Conservation (phyloP, 2,329 filamentous ascomycete genomes). For the Colletotrichum acutatum region DNA sequence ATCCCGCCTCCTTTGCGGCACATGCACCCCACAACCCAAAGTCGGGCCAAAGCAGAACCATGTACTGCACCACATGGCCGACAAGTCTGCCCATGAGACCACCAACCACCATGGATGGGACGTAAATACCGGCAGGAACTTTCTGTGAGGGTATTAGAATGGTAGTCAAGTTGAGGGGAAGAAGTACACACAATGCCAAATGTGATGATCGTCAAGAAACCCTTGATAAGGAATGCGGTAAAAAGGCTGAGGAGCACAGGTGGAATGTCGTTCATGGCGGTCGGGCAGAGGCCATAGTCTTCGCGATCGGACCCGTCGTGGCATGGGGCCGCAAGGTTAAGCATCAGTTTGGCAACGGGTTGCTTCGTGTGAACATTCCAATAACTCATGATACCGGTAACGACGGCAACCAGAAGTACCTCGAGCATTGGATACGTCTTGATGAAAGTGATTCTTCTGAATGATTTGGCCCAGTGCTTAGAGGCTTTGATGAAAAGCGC, state of each 20-base stretch:
- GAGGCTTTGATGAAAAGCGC: conserved; percentile 98
- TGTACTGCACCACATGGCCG: conserved; percentile 85
- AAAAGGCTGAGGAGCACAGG: conserved; percentile 77
- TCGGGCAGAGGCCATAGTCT: conserved; percentile 81
- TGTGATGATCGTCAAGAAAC: conserved; percentile 86
- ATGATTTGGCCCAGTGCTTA: conserved; percentile 87
- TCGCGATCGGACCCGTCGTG: conserved; percentile 71
- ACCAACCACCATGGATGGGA: conserved; percentile 98
- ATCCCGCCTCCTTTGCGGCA: conserved; percentile 74
- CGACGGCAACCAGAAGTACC: conserved; percentile 85
- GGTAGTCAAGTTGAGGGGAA: neutral
- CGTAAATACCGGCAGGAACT: conserved; percentile 95
- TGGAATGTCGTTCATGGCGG: conserved; percentile 79
- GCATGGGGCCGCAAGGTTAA: conserved; percentile 91
- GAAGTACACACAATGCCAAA: conserved; percentile 79
- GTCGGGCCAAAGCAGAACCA: conserved; percentile 78
- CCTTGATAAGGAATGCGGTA: conserved; percentile 88
- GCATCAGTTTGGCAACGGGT: conserved; percentile 88
- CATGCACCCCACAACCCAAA: conserved; percentile 82
- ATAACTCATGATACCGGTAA: conserved; percentile 88
- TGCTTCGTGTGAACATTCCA: conserved; percentile 94
- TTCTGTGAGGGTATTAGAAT: conserved; percentile 64
- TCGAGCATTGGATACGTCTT: conserved; percentile 88
- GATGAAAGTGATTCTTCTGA: conserved; percentile 82
- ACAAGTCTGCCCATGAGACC: conserved; percentile 90